Evolutionary conservation across 305 asterid species (phyloP).

Genomic region (Plantago coronopus): DNA sequence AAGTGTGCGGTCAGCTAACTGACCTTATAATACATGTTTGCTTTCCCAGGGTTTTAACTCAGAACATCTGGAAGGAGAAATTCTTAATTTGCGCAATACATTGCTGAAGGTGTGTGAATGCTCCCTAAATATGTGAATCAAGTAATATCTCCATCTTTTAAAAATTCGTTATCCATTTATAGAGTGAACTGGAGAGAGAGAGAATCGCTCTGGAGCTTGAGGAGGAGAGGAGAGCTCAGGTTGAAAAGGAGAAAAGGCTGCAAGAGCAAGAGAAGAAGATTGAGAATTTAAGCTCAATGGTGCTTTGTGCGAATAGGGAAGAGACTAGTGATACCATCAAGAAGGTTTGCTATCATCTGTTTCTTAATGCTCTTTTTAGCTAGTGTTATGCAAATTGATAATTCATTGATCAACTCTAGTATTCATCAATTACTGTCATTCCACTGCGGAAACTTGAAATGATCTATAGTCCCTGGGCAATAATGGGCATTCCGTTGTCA

Average conservation of each 20-base stretch:
- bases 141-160: conserved; percentile 15
- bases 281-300: conserved; percentile 88
- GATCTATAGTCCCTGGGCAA: too few species aligned
- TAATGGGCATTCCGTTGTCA: too few species aligned
- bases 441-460: too few species aligned
- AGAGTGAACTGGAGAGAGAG: conserved; percentile 96
- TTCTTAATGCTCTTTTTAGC: conserved; percentile 18
- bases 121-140: conserved; percentile 23
- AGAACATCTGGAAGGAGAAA: conserved; percentile 82
- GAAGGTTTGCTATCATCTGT: conserved; percentile 50
- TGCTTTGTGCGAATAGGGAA: conserved; percentile 64
- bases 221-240: conserved; percentile 95
- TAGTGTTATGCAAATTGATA: conserved; percentile 12
- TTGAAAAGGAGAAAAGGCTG: conserved; percentile 80
- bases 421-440: too few species aligned
- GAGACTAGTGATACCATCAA: conserved; percentile 51
- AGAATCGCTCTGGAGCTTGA: conserved; percentile 90
- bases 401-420: conserved; percentile 8
- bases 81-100: conserved; percentile 79
- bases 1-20: conserved; percentile 23
- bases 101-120: conserved; percentile 64
- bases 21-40: conserved; percentile 20
- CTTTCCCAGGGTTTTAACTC: conserved; percentile 68
- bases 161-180: conserved; percentile 20
- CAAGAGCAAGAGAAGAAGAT: conserved; percentile 89